Percentiles rank a stretch among this genome's conserved stretches.
phyloP scores from a whole-genome alignment of 176 grass and related monocot genomes.

The Eleusine coracana region DNA sequence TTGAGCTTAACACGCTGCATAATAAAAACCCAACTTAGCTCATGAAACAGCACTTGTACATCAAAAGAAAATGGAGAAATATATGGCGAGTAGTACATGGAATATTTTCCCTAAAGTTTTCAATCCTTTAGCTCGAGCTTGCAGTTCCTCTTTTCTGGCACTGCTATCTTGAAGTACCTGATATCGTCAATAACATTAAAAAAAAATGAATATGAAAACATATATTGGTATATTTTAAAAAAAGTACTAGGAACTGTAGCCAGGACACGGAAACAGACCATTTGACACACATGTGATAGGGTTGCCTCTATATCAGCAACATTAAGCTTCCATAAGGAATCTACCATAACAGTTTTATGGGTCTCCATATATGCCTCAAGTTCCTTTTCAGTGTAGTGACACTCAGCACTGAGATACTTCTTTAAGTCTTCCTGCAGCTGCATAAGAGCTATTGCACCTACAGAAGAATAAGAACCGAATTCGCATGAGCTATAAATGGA shows the following conservation, averaged over 20 bases:
- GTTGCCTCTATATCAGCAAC: slow-evolving; percentile 97
- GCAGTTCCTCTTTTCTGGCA: slow-evolving; percentile 79
- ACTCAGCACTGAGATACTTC: slow-evolving; percentile 71
- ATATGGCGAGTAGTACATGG: slow-evolving; percentile 52
- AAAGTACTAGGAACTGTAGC: neutral
- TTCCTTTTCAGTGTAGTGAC: slow-evolving; percentile 73
- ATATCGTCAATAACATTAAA: slow-evolving; percentile 28
- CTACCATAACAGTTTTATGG: slow-evolving; percentile 81
- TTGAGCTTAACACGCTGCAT: slow-evolving; percentile 67
- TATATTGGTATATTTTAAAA: neutral
- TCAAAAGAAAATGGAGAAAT: slow-evolving; percentile 11
- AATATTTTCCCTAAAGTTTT: slow-evolving; percentile 97
- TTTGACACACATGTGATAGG: slow-evolving; percentile 79
- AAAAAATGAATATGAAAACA: slow-evolving; percentile 10
- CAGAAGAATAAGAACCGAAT: slow-evolving; percentile 29
- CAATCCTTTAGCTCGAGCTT: slow-evolving; percentile 87
- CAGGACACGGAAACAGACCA: slow-evolving; percentile 54
- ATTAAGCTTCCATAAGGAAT: slow-evolving; percentile 99
- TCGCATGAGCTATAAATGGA: neutral
- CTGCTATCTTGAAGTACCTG: slow-evolving; percentile 87
- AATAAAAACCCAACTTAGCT: slow-evolving; percentile 36
- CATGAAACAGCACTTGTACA: slow-evolving; percentile 40
- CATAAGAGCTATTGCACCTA: slow-evolving; percentile 91
- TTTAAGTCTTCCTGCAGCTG: slow-evolving; percentile 92
- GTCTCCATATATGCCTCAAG: slow-evolving; percentile 77